Conservation (phyloP, 257 asterid species). For the Linderniella brevidens region DNA sequence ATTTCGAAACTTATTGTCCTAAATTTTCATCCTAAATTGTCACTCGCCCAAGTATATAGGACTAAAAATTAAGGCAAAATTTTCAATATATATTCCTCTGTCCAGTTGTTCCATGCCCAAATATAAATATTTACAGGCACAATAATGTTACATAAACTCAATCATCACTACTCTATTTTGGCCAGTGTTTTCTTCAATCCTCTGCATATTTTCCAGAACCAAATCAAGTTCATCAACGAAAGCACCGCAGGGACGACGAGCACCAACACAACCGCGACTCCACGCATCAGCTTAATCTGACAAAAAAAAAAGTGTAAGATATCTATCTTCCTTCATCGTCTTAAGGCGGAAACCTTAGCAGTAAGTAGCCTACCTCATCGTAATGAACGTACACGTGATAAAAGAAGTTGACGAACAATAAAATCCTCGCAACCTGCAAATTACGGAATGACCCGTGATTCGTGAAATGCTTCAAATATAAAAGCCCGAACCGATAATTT, state of each 20-base stretch:
- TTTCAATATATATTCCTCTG: too few species aligned
- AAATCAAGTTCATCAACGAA: constrained; percentile 41
- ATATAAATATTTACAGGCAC: too few species aligned
- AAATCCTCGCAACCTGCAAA: constrained; percentile 65
- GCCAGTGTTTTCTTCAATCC: constrained; percentile 50
- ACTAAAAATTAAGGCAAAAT: too few species aligned
- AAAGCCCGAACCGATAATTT: neutral
- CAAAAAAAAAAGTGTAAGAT: neutral
- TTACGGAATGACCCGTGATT: neutral
- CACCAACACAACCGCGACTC: constrained; percentile 23
- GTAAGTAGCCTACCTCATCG: constrained; percentile 35
- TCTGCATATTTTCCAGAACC: constrained; percentile 60
- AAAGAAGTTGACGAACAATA: constrained; percentile 43
- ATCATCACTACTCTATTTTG: constrained; percentile 35
- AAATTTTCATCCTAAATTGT: too few species aligned
- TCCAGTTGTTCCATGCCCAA: too few species aligned
- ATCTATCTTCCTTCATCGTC: too few species aligned
- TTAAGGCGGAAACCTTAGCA: too few species aligned
- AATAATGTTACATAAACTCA: too few species aligned
- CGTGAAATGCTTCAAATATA: neutral
- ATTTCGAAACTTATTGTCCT: too few species aligned
- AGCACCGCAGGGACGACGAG: constrained; percentile 23
- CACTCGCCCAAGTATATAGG: too few species aligned
- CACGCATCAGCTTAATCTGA: constrained; percentile 45
- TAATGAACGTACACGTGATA: constrained; percentile 26